Percentiles rank a stretch among this genome's conserved stretches.
These are phyloP conservation scores for Brassica napus DNA, from an alignment of 345 rosid species.

Conservation along the genomic window Da-Ae NC_063450.1:24968001-24968500, in stretches of 20 bases:
- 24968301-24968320: constrained; percentile 98
- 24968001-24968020: constrained; percentile 96
- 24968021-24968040: background rate
- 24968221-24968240: constrained; percentile 94
- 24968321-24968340: constrained; percentile 24
- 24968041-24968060: too few species aligned
- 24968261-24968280: constrained; percentile 85
- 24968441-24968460: constrained; percentile 84
- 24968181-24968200: background rate
- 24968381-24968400: constrained; percentile 56
- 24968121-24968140: too few species aligned
- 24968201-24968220: constrained; percentile 88
- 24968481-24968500: constrained; percentile 17
- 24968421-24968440: constrained; percentile 87
- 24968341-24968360: background rate
- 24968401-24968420: constrained; percentile 98
- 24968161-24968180: background rate
- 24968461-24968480: constrained; percentile 97
- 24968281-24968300: constrained; percentile 75
- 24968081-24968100: too few species aligned
- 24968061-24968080: too few species aligned
- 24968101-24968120: too few species aligned
- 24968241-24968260: constrained; percentile 79
- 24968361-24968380: background rate
- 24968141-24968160: too few species aligned